Base-by-base conservation (phyloP, 2,329 filamentous ascomycete genomes). In the Cryphonectria naterciae region DNA sequence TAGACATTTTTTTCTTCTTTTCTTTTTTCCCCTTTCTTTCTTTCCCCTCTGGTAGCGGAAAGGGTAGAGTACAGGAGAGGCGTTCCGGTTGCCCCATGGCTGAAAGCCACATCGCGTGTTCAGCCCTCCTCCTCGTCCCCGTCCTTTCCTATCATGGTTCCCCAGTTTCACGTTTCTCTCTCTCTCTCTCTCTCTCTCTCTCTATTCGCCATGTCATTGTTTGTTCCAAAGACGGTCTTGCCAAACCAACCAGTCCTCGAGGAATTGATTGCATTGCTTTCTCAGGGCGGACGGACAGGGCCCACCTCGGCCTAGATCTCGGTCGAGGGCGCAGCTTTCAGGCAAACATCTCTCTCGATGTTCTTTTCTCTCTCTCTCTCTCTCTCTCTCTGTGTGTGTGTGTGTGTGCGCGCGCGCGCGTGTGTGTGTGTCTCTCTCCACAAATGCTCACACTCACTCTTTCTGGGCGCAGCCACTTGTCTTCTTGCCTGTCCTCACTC, bases 61-160 rank as follows among this genome's bases (percentile, higher is more conserved):
- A 49, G 22, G 22, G 6, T 22, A 22, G 28, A 28, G 54, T 66
- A 54, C 37, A 65, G 22, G 58, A 68, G 65, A 46, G 65, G 58
- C 63, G 71, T 60, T 56, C 54, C 56, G 58, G 58, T 54, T 22
- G 46, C 41, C 56, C 46, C 25, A 71, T 68, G 69, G 71, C 71
- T 71, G 66, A 73, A 73, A 73, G 69, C 71, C 71, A 73, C 71
- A 67, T 69, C 69, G 69, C 69, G 69, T 73, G 66, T 68, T 72
- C 69, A 72, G 69, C 71, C 71, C 69, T 72, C 71, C 69, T 72
- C 49, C 66, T 19, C 28, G 39, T 25, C 52, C 52, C 32, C 32
- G n/a, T 19, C 49, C 28, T 41, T 65, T 56, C 65, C 32, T 46
- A 25, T 25, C 37, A 37, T n/a, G 32, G 41, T 22, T 22, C 19